A percentile compares a stretch with the other conserved stretches of the same genome.
Conservation (phyloP, 768 basidiomycete genomes). For the Lactifluus rugatus region DNA sequence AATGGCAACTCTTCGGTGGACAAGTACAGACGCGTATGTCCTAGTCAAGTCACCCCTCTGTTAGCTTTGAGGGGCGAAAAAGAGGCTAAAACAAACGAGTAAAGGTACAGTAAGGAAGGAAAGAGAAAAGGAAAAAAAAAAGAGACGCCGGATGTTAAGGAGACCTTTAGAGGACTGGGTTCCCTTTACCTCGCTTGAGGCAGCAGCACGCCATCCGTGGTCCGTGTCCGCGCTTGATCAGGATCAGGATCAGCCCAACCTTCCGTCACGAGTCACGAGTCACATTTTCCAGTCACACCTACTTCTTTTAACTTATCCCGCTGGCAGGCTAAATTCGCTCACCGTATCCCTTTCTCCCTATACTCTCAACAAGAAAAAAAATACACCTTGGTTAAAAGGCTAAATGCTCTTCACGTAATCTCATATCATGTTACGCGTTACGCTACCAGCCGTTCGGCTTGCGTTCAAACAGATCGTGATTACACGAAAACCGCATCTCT, state of each 20-base stretch:
- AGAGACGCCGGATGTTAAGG: conserved; percentile 1
- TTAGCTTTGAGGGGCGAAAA: background rate
- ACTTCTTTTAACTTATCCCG: background rate
- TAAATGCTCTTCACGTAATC: conserved; percentile 11
- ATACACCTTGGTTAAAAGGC: conserved; percentile 13
- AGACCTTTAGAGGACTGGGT: background rate
- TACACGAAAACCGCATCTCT: background rate
- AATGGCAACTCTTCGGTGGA: conserved; percentile 9
- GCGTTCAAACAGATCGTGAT: background rate
- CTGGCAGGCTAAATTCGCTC: conserved; percentile 4
- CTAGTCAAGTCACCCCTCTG: background rate
- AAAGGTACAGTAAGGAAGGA: background rate
- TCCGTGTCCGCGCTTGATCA: background rate
- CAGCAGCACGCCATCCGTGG: background rate
- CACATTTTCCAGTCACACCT: background rate
- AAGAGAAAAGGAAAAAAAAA: background rate
- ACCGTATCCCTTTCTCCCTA: too few species aligned
- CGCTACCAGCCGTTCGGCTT: background rate
- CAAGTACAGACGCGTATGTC: background rate
- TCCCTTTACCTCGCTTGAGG: conserved; percentile 2
- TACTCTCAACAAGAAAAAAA: background rate
- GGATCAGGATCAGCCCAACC: background rate
- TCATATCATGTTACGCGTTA: background rate
- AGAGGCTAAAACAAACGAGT: background rate
- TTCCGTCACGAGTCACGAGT: background rate